A percentile compares a stretch with the other conserved stretches of the same genome.
Evolutionary conservation across 2,329 filamentous ascomycete species (phyloP).

Genomic region (Bipolaris cookei): DNA sequence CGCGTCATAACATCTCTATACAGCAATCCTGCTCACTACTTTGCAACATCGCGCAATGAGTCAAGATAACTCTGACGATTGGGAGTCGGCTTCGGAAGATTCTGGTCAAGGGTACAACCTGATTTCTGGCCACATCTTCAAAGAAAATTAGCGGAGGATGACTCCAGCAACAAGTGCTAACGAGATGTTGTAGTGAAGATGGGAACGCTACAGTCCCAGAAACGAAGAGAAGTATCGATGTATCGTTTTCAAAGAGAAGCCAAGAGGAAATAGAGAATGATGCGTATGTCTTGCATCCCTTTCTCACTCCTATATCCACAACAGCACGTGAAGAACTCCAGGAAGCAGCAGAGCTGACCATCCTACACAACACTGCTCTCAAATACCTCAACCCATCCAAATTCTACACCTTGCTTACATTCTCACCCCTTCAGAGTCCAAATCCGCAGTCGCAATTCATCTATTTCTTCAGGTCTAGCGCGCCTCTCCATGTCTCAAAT

Average conservation of each 20-base stretch:
- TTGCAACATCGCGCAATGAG: slow-evolving; percentile 1
- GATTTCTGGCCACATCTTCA: not conserved
- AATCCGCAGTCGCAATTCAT: slow-evolving; percentile 1
- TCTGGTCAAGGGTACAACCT: not conserved
- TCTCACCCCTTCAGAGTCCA: not conserved
- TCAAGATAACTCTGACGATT: slow-evolving; percentile 2
- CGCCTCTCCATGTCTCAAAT: not conserved
- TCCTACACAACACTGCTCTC: not conserved
- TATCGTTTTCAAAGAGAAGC: not conserved
- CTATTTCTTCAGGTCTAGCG: slow-evolving; percentile 4
- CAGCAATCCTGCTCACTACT: not conserved
- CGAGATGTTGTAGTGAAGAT: not conserved
- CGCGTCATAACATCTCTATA: not conserved
- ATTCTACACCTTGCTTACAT: not conserved
- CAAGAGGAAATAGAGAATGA: slow-evolving; percentile 8
- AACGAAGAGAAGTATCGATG: not conserved
- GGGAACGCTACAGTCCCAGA: not conserved
- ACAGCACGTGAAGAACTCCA: not conserved
- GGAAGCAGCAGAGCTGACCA: not conserved
- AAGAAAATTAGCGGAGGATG: not conserved
- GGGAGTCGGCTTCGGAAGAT: not conserved
- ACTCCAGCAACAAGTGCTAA: not conserved
- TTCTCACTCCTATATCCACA: not conserved
- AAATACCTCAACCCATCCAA: not conserved
- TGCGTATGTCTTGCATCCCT: slow-evolving; percentile 4